Conservation (phyloP, 768 basidiomycete genomes). For the Galerina sulciceps region DNA sequence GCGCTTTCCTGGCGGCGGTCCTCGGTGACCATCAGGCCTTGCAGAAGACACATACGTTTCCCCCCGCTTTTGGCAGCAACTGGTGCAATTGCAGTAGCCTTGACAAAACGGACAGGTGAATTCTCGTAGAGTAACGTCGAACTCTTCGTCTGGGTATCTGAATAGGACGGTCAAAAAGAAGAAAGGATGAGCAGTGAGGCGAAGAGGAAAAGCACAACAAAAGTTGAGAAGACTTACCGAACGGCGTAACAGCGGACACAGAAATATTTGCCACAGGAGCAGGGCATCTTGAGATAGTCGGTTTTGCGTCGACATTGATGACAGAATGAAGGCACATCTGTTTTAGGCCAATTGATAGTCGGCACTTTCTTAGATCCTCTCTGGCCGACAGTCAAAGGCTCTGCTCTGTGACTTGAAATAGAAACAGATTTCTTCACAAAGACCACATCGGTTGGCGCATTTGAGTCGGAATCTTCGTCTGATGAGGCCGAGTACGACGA, state of each 20-base stretch:
- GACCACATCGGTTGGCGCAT: neutral
- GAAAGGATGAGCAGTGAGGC: no score
- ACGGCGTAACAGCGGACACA: conserved; percentile 16
- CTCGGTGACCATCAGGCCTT: neutral
- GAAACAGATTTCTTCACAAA: neutral
- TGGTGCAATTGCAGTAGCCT: conserved; percentile 51
- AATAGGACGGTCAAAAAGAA: neutral
- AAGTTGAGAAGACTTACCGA: conserved; percentile 17
- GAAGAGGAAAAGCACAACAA: neutral
- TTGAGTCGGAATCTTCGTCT: no score
- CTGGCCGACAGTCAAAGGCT: neutral
- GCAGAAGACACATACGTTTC: conserved; percentile 40
- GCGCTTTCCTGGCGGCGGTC: conserved; percentile 2
- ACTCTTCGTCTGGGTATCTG: conserved; percentile 32
- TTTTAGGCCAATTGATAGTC: neutral
- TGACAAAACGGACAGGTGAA: conserved; percentile 52
- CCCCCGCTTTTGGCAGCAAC: conserved; percentile 47
- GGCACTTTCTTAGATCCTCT: neutral
- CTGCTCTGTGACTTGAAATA: neutral
- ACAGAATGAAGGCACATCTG: neutral
- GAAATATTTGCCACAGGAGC: conserved; percentile 19
- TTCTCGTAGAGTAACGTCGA: conserved; percentile 15
- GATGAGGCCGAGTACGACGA: neutral
- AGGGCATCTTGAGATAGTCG: conserved; percentile 16
- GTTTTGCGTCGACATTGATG: conserved; percentile 20